Evolutionary conservation across 2,329 filamentous ascomycete genomes (phyloP).

Genomic region (Sphaerulina vaccinii): DNA sequence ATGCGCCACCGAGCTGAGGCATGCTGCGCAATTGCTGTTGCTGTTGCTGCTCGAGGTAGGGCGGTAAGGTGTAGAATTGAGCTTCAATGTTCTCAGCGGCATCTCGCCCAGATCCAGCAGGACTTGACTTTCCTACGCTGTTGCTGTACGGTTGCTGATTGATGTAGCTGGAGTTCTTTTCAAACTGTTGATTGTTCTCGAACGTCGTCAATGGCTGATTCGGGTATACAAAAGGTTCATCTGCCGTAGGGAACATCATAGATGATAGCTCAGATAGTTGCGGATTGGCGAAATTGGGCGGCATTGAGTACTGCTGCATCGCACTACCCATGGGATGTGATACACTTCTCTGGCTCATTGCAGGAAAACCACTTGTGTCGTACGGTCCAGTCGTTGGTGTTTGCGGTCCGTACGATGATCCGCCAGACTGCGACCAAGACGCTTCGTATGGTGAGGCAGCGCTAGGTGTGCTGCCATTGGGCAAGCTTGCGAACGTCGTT

Average conservation of each 20-base stretch:
- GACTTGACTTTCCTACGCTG: constrained; percentile 16
- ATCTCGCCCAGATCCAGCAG: constrained; percentile 20
- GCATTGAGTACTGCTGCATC: constrained; percentile 27
- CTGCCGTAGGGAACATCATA: constrained; percentile 73
- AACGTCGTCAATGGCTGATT: constrained; percentile 68
- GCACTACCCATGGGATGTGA: constrained; percentile 23
- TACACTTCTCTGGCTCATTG: constrained; percentile 21
- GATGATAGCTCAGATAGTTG: constrained; percentile 68
- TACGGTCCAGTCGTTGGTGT: constrained; percentile 27
- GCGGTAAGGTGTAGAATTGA: constrained; percentile 69
- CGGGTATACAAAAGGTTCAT: constrained; percentile 75
- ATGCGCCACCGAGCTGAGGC: constrained; percentile 26
- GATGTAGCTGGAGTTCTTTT: constrained; percentile 23
- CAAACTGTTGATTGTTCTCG: constrained; percentile 46
- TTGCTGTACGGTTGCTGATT: constrained; percentile 19
- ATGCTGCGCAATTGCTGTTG: constrained; percentile 24
- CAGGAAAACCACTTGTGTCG: constrained; percentile 20
- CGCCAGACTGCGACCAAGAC: constrained; percentile 28
- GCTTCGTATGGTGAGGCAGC: constrained; percentile 19
- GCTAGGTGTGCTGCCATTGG: constrained; percentile 11
- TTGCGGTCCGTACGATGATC: constrained; percentile 30
- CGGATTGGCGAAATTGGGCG: constrained; percentile 39
- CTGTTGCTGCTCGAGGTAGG: constrained; percentile 62
- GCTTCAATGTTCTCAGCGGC: constrained; percentile 65
- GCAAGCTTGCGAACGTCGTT: constrained; percentile 31